A percentile compares a stretch with the other conserved stretches of the same genome.
Evolutionary conservation across 257 asterid genomes (phyloP).

Genomic region (Penstemon barbatus): DNA sequence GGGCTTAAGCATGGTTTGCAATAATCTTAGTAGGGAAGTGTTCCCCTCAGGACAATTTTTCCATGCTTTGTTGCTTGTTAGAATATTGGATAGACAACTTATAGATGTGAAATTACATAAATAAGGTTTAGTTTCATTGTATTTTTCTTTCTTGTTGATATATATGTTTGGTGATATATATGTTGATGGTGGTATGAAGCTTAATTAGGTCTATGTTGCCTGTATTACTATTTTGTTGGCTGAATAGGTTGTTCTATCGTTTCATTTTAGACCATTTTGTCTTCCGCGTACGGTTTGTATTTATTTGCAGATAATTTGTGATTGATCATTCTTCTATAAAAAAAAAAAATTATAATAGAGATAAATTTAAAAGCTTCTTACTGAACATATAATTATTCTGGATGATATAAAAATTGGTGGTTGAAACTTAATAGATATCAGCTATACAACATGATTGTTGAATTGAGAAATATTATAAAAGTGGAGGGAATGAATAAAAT

Average conservation of each 20-base stretch:
- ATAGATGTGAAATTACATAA: slow-evolving; percentile 33
- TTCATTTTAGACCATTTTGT: not conserved
- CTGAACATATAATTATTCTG: too few species aligned
- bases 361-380: too few species aligned
- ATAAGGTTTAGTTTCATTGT: slow-evolving; percentile 29
- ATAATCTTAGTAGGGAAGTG: slow-evolving; percentile 35
- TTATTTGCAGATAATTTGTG: slow-evolving; percentile 14
- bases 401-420: too few species aligned
- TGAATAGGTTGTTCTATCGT: slow-evolving; percentile 21
- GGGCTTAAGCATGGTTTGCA: slow-evolving; percentile 36
- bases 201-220: slow-evolving; percentile 29
- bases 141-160: slow-evolving; percentile 13
- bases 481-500: too few species aligned
- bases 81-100: slow-evolving; percentile 30
- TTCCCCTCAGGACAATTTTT: slow-evolving; percentile 24
- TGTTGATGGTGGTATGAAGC: slow-evolving; percentile 24
- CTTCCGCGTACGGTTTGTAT: slow-evolving; percentile 14
- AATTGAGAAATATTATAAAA: too few species aligned
- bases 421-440: too few species aligned
- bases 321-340: slow-evolving; percentile 34
- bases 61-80: slow-evolving; percentile 30
- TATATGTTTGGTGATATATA: slow-evolving; percentile 27
- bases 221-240: slow-evolving; percentile 60
- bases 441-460: too few species aligned
- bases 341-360: not conserved